Conservation (phyloP, 2,329 filamentous ascomycete species). For the Fusarium mexicanum region DNA sequence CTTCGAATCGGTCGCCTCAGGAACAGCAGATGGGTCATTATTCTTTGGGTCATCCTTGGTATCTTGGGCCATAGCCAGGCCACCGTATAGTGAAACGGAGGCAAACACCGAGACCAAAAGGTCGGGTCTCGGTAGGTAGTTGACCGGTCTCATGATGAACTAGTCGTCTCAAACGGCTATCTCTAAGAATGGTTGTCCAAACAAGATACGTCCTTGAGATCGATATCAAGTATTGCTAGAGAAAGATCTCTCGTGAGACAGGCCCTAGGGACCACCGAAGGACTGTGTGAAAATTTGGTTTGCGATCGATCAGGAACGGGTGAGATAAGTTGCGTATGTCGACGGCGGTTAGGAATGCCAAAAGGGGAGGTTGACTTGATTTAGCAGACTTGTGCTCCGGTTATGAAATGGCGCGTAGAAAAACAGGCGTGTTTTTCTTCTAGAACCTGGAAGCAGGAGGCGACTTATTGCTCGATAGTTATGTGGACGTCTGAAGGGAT, state of each 20-base stretch:
- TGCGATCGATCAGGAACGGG: conserved; percentile 3
- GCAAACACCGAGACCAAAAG: conserved; percentile 43
- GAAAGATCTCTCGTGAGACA: background rate
- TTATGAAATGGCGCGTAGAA: conserved; percentile 4
- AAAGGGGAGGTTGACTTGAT: conserved; percentile 11
- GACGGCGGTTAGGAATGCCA: conserved; percentile 26
- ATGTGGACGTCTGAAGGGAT: conserved; percentile 17
- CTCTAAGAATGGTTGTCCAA: conserved; percentile 4
- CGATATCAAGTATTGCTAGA: background rate
- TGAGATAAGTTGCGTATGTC: conserved; percentile 14
- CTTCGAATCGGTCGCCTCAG: conserved; percentile 29
- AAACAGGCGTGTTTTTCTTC: conserved; percentile 6
- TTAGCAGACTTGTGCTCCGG: background rate
- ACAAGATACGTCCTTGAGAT: background rate
- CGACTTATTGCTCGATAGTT: background rate
- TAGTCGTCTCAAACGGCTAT: background rate
- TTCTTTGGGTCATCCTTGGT: conserved; percentile 32
- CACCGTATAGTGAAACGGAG: conserved; percentile 44
- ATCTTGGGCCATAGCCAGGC: conserved; percentile 48
- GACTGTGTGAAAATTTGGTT: background rate
- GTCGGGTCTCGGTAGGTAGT: conserved; percentile 39
- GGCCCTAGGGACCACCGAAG: background rate
- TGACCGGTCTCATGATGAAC: conserved; percentile 43
- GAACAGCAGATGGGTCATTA: conserved; percentile 23
- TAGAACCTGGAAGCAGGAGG: background rate